Evolutionary conservation across 1,284 basidiomycete species (phyloP).

Genomic region (Jaminaea rosea): DNA sequence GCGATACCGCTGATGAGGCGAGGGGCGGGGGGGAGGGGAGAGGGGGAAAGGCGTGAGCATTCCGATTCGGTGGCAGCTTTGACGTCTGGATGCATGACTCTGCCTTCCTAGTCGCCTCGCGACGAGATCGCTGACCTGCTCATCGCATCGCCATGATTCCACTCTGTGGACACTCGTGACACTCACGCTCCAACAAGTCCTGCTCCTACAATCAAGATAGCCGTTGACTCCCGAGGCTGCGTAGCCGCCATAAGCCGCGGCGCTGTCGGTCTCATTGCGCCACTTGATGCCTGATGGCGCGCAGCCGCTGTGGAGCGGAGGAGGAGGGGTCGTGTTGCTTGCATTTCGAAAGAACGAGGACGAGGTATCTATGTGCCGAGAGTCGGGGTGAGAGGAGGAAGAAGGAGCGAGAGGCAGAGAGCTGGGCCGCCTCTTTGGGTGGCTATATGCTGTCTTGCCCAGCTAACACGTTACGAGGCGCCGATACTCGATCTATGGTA

Average conservation of each 20-base stretch:
- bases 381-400: no score
- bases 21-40: neutral
- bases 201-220: slow-evolving; percentile 6
- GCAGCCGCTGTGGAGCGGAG: no score
- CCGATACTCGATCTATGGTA: no score
- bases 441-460: no score
- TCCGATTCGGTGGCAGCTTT: neutral
- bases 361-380: no score
- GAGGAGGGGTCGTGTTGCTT: neutral
- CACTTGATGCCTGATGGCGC: no score
- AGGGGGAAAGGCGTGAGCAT: neutral
- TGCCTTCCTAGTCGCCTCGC: neutral
- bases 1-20: slow-evolving; percentile 20
- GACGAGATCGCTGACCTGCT: neutral
- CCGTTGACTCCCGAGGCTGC: neutral
- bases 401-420: no score
- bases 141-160: no score
- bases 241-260: neutral
- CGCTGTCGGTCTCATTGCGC: neutral
- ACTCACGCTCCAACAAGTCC: slow-evolving; percentile 7
- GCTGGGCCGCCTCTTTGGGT: no score
- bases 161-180: neutral
- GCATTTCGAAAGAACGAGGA: no score
- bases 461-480: no score
- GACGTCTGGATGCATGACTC: neutral